A percentile compares a stretch with the other conserved stretches of the same genome.
Evolutionary conservation across 106 monocot species (phyloP).

Genomic region (Apostasia shenzhenica): DNA sequence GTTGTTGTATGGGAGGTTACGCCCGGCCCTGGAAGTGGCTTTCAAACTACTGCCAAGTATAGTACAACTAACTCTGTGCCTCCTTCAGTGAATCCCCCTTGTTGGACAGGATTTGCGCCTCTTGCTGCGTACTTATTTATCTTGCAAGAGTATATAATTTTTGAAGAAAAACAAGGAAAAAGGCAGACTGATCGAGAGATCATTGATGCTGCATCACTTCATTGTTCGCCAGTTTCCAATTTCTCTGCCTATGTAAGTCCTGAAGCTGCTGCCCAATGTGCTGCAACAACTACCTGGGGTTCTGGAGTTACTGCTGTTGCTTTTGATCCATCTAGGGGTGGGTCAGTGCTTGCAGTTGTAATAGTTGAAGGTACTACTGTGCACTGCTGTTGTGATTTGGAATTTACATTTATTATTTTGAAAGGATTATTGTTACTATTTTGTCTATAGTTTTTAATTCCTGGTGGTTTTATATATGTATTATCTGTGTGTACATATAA

Average conservation of each 20-base stretch:
- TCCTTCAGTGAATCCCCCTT: slow-evolving; percentile 66
- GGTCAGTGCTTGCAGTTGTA: slow-evolving; percentile 93
- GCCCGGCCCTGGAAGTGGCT: slow-evolving; percentile 87
- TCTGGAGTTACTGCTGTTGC: slow-evolving; percentile 96
- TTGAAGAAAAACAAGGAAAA: slow-evolving; percentile 72
- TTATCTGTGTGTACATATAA: too few species aligned
- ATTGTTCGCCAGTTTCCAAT: slow-evolving; percentile 96
- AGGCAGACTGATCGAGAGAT: slow-evolving; percentile 55
- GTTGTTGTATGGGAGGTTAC: slow-evolving; percentile 99
- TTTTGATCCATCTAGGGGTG: slow-evolving; percentile 95
- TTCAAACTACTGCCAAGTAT: slow-evolving; percentile 69
- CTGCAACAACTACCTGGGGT: slow-evolving; percentile 96
- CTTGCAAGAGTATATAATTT: slow-evolving; percentile 68
- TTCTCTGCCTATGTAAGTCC: slow-evolving; percentile 99
- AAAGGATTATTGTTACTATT: too few species aligned
- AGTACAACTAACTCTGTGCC: slow-evolving; percentile 34
- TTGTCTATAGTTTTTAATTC: too few species aligned
- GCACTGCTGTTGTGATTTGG: background rate
- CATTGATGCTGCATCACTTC: slow-evolving; percentile 54
- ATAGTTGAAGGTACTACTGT: slow-evolving; percentile 89
- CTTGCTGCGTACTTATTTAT: slow-evolving; percentile 82
- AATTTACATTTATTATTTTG: background rate
- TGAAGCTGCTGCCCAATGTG: slow-evolving; percentile 93
- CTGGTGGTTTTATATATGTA: too few species aligned
- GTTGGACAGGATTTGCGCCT: slow-evolving; percentile 78